Conservation (phyloP, 805 yeast genomes). For the Priceomyces fermenticarens region DNA sequence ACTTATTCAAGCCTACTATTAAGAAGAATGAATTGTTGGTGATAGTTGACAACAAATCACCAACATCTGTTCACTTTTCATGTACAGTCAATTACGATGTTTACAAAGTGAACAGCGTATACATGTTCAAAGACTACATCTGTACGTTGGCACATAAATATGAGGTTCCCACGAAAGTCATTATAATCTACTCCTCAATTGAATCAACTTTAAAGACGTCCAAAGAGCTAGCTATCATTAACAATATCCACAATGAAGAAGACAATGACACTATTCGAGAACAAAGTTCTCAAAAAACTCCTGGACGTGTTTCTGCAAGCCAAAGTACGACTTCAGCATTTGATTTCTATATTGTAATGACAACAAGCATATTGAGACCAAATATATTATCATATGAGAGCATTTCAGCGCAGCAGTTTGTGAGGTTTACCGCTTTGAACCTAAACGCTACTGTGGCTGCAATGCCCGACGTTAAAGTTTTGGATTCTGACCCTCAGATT, state of each 20-base stretch:
- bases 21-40: neutral
- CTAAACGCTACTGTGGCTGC: slow-evolving; percentile 25
- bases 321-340: slow-evolving; percentile 6
- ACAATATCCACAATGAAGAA: too few relatives aligned
- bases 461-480: slow-evolving; percentile 5
- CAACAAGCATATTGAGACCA: slow-evolving; percentile 10
- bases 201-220: slow-evolving; percentile 9
- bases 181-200: slow-evolving; percentile 7
- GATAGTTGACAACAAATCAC: slow-evolving; percentile 1
- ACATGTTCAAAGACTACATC: slow-evolving; percentile 10
- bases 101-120: slow-evolving; percentile 14
- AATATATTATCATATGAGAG: slow-evolving; percentile 17
- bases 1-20: slow-evolving; percentile 1
- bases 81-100: slow-evolving; percentile 8
- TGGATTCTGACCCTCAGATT: slow-evolving; percentile 5
- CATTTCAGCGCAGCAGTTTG: slow-evolving; percentile 32
- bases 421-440: slow-evolving; percentile 29
- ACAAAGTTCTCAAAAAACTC: too few relatives aligned
- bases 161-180: slow-evolving; percentile 5
- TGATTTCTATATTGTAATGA: slow-evolving; percentile 15
- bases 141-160: slow-evolving; percentile 3
- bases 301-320: too few relatives aligned
- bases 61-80: slow-evolving; percentile 12
- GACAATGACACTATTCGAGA: too few relatives aligned
- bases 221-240: too few relatives aligned